Percentiles rank a stretch among this genome's conserved stretches.
Evolutionary conservation across 2,329 filamentous ascomycete genomes (phyloP).

Genomic region (Claviceps pazoutovae): DNA sequence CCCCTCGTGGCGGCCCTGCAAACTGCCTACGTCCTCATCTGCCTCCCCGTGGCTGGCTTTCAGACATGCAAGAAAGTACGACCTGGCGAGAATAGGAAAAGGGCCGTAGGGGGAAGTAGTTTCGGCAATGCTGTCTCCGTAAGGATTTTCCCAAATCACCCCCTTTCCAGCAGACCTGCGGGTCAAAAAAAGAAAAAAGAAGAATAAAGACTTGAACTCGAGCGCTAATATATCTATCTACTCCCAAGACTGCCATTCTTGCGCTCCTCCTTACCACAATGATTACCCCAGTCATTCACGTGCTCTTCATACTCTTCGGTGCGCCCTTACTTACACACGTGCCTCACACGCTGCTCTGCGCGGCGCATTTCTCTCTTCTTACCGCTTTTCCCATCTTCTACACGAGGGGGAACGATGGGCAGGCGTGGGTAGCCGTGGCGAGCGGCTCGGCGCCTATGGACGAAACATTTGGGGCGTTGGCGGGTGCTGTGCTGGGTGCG

Average conservation of each 20-base stretch:
- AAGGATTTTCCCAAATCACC: too few species aligned
- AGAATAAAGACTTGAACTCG: not conserved
- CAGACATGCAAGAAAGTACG: conserved; percentile 33
- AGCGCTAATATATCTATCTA: not conserved
- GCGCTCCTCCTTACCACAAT: conserved; percentile 50
- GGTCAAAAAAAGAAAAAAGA: not conserved
- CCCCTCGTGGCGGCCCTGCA: conserved; percentile 53
- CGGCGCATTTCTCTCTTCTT: conserved; percentile 69
- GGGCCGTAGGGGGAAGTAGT: not conserved
- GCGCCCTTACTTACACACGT: conserved; percentile 77
- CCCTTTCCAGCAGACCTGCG: not conserved
- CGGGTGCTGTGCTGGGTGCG: conserved; percentile 68
- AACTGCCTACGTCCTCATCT: conserved; percentile 44
- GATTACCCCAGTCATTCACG: conserved; percentile 48
- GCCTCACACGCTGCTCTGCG: conserved; percentile 63
- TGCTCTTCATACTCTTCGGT: conserved; percentile 72
- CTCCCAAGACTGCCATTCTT: conserved; percentile 28
- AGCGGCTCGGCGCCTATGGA: conserved; percentile 61
- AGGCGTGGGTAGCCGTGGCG: conserved; percentile 57
- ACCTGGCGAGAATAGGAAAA: conserved; percentile 41
- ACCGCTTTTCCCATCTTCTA: conserved; percentile 72
- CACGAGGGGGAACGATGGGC: conserved; percentile 61
- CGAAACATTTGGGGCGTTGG: conserved; percentile 65
- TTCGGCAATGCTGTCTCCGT: not conserved
- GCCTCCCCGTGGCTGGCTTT: conserved; percentile 47